Conservation (phyloP, 495 filamentous ascomycete species). For the Podospora comata region DNA sequence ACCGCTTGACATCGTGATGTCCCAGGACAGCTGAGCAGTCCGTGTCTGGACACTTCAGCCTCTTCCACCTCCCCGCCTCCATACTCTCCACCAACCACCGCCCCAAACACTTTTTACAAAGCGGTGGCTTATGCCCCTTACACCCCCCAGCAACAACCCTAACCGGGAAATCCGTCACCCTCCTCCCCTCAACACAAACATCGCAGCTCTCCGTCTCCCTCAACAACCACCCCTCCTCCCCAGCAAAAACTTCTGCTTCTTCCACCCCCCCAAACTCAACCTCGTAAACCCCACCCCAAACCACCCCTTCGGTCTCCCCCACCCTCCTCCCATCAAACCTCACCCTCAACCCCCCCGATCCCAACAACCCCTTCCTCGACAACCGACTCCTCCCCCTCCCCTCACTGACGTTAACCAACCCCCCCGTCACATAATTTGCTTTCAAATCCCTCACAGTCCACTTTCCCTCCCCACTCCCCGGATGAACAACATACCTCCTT, state of each 20-base stretch:
- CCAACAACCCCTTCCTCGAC: not conserved
- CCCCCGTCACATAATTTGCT: not conserved
- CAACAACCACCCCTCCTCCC: constrained; percentile 38
- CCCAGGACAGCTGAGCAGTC: constrained; percentile 38
- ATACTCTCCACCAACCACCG: constrained; percentile 37
- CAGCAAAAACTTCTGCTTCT: constrained; percentile 30
- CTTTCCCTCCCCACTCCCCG: constrained; percentile 29
- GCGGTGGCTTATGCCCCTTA: constrained; percentile 27
- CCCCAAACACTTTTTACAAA: constrained; percentile 39
- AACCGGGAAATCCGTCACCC: constrained; percentile 34
- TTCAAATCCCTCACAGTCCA: not conserved
- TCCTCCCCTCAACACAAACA: constrained; percentile 40
- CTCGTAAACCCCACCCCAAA: constrained; percentile 30
- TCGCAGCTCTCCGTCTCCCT: constrained; percentile 32
- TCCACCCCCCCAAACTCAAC: constrained; percentile 31
- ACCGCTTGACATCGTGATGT: constrained; percentile 34
- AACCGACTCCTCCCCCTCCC: constrained; percentile 19
- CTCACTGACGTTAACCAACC: not conserved
- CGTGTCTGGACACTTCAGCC: constrained; percentile 36
- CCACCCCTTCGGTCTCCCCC: constrained; percentile 16
- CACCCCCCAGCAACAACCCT: constrained; percentile 32
- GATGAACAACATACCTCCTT: constrained; percentile 28
- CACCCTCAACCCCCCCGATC: not conserved
- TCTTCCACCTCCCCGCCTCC: constrained; percentile 33
- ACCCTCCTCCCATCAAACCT: constrained; percentile 18